phyloP scores from a whole-genome alignment of 768 basidiomycete genomes.

The Psilocybe azurescens region DNA sequence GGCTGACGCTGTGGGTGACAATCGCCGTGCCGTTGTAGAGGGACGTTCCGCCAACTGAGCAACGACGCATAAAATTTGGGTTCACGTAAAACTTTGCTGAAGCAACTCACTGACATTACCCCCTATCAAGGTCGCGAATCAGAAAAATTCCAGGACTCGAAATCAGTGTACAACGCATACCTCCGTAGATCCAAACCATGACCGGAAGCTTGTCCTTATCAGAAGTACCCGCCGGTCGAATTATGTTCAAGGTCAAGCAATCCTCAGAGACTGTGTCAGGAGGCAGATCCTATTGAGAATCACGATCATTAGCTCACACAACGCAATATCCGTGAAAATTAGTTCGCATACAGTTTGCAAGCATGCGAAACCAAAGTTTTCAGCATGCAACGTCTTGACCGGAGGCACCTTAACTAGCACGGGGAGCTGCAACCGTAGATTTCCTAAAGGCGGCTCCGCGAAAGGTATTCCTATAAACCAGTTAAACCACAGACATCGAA shows the following conservation, averaged over 20 bases:
- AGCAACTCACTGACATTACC: constrained; percentile 2
- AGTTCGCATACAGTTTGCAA: constrained; percentile 44
- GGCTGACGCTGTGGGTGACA: constrained; percentile 33
- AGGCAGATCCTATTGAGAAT: constrained; percentile 16
- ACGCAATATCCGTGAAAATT: neutral
- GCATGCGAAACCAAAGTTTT: constrained; percentile 47
- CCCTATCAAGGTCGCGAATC: neutral
- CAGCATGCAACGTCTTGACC: constrained; percentile 42
- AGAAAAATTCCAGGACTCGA: neutral
- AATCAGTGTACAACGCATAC: neutral
- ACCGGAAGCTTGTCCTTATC: constrained; percentile 36
- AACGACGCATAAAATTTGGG: neutral
- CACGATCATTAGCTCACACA: neutral
- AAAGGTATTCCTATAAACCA: constrained; percentile 48
- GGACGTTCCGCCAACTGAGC: constrained; percentile 19
- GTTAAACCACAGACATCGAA: no score
- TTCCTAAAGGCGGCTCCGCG: constrained; percentile 53
- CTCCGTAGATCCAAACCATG: constrained; percentile 29
- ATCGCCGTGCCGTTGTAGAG: constrained; percentile 33
- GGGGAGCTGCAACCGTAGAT: constrained; percentile 46
- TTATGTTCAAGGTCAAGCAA: constrained; percentile 61
- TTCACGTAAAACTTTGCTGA: neutral
- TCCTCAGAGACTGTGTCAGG: constrained; percentile 52
- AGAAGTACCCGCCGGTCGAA: constrained; percentile 45
- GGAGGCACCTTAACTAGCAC: constrained; percentile 42